Evolutionary conservation across 2,329 filamentous ascomycete genomes (phyloP), one percentile per base, ranked within the genome.

Genomic region (Paramyrothecium sp.): DNA sequence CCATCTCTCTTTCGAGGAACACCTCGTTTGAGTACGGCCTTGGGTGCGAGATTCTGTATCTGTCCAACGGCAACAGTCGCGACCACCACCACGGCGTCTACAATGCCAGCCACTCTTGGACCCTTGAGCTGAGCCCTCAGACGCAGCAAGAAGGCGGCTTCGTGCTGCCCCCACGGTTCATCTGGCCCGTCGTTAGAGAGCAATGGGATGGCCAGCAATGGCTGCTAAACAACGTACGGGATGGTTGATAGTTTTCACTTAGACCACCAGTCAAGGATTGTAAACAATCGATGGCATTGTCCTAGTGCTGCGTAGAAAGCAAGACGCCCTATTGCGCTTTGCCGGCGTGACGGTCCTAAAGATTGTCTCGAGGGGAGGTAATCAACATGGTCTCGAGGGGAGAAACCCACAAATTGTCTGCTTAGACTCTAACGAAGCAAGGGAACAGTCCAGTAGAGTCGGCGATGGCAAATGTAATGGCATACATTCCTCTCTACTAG

Each of bases 51-150:
- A 41, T 53, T 3, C 30, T 53, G 61, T 89, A 89, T 70, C 76
- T 81, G 58, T 82, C 84, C 0, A 74, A 74, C 2, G 78, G 78
- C n/a, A 73, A 66, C 63, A 75, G 73, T 49, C 71, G 77, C 20
- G 80, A 83, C 67, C 81, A 79, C 51, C 66, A 75, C 34, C 67
- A 68, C 20, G 78, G 78, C 44, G 73, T 78, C 1, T 68, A 73
- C 53, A 68, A 71, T 48, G 73, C 79, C 7, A 75, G 75, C 58
- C 75, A 78, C 56, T 66, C 68, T 17, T 78, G 76, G 59, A 75
- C 75, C 1, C 67, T 71, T 17, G 77, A 79, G 66, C 71, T 79
- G 17, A 66, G 69, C 4, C 62, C 63, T 20, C 13, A 53, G 12
- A 49, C 51, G 52, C 60, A 73, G 67, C 64, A 68, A 1, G 73